Base-by-base conservation (phyloP, 2,329 filamentous ascomycete genomes). In the Hypoxylon sp. region DNA sequence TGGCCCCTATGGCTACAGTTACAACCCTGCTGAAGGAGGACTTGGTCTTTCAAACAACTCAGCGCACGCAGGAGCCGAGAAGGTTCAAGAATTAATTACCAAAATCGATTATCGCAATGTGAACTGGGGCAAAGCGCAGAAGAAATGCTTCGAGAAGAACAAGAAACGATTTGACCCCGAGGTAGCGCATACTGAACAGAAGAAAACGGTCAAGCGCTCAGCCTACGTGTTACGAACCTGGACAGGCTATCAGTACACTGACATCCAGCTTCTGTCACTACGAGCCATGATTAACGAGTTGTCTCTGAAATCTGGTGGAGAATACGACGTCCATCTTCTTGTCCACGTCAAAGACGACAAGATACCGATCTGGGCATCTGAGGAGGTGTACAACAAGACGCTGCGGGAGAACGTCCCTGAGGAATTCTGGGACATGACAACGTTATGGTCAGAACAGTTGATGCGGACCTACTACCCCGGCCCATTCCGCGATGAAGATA, bases 1-100 rank as follows among this genome's bases (percentile, higher is more conserved):
- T 5, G 90, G 90, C 0, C 88, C 90, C 0, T 93, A 93, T 73
- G 90, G 90, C 0, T 82, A 90, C 66, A 91, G 91, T 31, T 93
- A 93, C 76, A 86, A 85, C 68, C 84, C 83, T 56, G 85, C 86
- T 63, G 85, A 85, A 73, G 91, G 91, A n/a, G 91, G 91, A 17
- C 78, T 86, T 2, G 85, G 84, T 13, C 86, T 92, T 63, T 85
- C 85, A 17, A 87, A 90, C 66, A 88, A 89, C 6, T 83, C 85
- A 14, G 87, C 90, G 42, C 79, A 84, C 40, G 83, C 90, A 33
- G 92, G 90, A 86, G 83, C 85, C n/a, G 83, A 87, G 59, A 81
- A 82, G 75, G 70, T 84, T 5, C 81, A 79, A 72, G 70, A 72
- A 17, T 70, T 78, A 64, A 72, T 77, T 44, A 70, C 78, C 79